Conservation (phyloP, 176 grass and related monocot species). For the Musa beccarii region DNA sequence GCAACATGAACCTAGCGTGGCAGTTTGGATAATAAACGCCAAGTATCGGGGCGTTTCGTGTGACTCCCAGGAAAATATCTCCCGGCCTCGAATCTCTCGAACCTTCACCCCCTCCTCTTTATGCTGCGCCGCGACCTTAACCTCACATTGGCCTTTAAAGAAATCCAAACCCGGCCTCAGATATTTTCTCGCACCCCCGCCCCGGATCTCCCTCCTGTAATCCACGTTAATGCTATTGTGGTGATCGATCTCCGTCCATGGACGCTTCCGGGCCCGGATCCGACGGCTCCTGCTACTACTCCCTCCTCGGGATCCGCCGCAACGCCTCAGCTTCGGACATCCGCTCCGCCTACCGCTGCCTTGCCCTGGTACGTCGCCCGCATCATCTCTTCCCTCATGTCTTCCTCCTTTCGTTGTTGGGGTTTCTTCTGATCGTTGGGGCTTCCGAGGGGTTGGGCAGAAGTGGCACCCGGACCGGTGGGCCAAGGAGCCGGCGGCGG, state of each 20-base stretch:
- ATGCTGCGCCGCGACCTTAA: background rate
- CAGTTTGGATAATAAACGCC: constrained; percentile 30
- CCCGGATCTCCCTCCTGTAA: background rate
- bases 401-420: background rate
- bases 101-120: constrained; percentile 36
- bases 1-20: background rate
- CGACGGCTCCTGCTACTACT: constrained; percentile 80
- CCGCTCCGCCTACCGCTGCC: constrained; percentile 72
- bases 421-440: background rate
- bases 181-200: background rate
- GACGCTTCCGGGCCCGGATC: constrained; percentile 56
- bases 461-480: constrained; percentile 98
- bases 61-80: background rate
- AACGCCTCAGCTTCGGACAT: constrained; percentile 68
- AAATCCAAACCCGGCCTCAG: background rate
- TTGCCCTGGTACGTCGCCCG: constrained; percentile 55
- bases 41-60: constrained; percentile 8
- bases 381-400: background rate
- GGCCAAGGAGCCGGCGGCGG: constrained; percentile 49
- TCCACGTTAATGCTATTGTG: background rate
- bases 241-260: constrained; percentile 28
- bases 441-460: constrained; percentile 28
- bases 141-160: constrained; percentile 6
- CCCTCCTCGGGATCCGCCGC: constrained; percentile 64
- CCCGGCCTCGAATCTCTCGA: constrained; percentile 45